Evolutionary conservation across 2,329 filamentous ascomycete genomes (phyloP).

Genomic region (Trichoderma citrinoviride): DNA sequence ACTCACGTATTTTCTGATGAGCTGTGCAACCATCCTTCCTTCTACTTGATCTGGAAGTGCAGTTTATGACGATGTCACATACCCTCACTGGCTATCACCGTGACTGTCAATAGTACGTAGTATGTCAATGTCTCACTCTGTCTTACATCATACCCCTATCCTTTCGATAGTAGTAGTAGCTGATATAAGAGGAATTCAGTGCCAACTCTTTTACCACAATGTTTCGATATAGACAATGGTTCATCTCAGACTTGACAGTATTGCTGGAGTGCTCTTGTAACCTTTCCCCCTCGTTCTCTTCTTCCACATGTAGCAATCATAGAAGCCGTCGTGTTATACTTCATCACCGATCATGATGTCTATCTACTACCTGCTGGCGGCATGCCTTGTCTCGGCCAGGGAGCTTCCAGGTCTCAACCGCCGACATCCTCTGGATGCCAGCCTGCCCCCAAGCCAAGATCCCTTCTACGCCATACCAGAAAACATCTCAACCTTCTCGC

Average conservation of each 20-base stretch:
- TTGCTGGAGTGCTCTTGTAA: background rate
- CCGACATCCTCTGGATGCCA: background rate
- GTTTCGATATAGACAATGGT: too few relatives aligned
- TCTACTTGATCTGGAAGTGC: background rate
- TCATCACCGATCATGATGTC: background rate
- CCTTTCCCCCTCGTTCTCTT: background rate
- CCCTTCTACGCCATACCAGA: conserved; percentile 24
- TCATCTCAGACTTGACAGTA: background rate
- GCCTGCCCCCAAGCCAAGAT: conserved; percentile 22
- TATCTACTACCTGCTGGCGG: background rate
- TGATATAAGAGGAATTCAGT: background rate
- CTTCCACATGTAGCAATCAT: background rate
- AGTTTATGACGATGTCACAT: background rate
- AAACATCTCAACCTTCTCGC: background rate
- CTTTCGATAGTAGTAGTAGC: too few relatives aligned
- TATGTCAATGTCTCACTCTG: background rate
- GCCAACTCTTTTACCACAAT: background rate
- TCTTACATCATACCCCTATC: background rate
- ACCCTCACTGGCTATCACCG: background rate
- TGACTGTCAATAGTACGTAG: background rate
- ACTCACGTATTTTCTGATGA: background rate
- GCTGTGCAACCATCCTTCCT: background rate
- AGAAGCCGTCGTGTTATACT: background rate
- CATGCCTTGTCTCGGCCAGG: background rate
- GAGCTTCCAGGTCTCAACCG: too few relatives aligned